A percentile compares a stretch with the other conserved stretches of the same genome.
Conservation (phyloP, 345 rosid species). For the Odontarrhena argentea region DNA sequence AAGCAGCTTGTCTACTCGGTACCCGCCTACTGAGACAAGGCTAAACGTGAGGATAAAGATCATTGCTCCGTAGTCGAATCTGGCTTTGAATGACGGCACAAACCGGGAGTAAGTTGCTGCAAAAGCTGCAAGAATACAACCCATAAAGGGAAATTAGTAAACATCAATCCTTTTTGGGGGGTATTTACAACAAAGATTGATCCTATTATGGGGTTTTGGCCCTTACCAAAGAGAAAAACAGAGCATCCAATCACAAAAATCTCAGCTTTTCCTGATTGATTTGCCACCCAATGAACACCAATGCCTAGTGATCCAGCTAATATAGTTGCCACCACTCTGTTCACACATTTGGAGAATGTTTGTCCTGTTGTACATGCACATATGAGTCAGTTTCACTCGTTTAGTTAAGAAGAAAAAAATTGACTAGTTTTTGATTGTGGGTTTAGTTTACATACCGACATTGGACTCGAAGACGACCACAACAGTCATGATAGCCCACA, state of each 20-base stretch:
- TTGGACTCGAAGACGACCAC: constrained; percentile 72
- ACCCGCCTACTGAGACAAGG: constrained; percentile 67
- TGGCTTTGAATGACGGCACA: constrained; percentile 66
- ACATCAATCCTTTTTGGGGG: neutral
- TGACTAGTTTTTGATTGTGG: neutral
- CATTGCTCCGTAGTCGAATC: constrained; percentile 73
- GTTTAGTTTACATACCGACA: constrained; percentile 52
- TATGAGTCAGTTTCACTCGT: neutral
- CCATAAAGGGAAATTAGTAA: constrained; percentile 16
- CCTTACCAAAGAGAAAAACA: constrained; percentile 64
- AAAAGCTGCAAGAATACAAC: constrained; percentile 53
- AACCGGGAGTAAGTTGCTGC: constrained; percentile 76
- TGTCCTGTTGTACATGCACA: constrained; percentile 55
- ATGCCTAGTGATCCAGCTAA: constrained; percentile 71
- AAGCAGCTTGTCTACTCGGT: constrained; percentile 55
- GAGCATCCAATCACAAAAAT: constrained; percentile 59
- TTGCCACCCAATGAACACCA: constrained; percentile 68
- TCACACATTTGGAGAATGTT: constrained; percentile 61
- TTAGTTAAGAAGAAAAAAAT: neutral
- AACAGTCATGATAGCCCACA: constrained; percentile 86
- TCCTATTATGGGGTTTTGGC: neutral
- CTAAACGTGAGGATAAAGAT: constrained; percentile 86
- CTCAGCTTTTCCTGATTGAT: constrained; percentile 52
- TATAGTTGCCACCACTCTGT: constrained; percentile 64
- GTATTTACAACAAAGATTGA: neutral